These are phyloP conservation scores for Russula virescens DNA, from an alignment of 768 basidiomycete genomes.

Conservation along the genomic window DNA sequence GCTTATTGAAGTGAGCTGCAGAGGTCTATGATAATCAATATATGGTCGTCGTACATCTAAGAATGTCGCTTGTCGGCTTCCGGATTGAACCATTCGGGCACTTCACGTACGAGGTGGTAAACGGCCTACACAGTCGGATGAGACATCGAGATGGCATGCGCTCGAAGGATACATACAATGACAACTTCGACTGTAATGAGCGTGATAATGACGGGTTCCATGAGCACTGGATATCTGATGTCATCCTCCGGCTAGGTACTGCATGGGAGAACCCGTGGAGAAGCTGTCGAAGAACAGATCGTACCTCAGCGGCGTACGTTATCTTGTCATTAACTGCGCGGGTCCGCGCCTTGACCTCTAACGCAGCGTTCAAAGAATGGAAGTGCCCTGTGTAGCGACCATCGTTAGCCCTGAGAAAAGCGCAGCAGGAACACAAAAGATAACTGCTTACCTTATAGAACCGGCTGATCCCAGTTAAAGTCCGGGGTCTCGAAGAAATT, in stretches of 20 bases:
- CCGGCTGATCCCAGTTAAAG: slow-evolving; percentile 93
- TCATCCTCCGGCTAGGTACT: slow-evolving; percentile 10
- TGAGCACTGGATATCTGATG: slow-evolving; percentile 80
- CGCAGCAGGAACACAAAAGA: background rate
- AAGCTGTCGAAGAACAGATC: slow-evolving; percentile 76
- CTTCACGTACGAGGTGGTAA: slow-evolving; percentile 49
- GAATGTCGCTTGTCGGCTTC: background rate
- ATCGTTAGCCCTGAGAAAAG: background rate
- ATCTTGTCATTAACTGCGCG: slow-evolving; percentile 87
- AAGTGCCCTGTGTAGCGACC: slow-evolving; percentile 59
- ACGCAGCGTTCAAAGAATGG: slow-evolving; percentile 73
- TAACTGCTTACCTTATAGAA: slow-evolving; percentile 60
- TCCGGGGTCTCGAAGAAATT: slow-evolving; percentile 87
- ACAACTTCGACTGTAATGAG: slow-evolving; percentile 95
- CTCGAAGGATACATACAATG: slow-evolving; percentile 49
- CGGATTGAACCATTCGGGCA: slow-evolving; percentile 62
- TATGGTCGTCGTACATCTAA: background rate
- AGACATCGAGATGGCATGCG: background rate
- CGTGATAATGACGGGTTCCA: slow-evolving; percentile 93
- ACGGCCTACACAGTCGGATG: slow-evolving; percentile 45
- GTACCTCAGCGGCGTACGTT: slow-evolving; percentile 84
- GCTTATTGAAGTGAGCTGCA: background rate
- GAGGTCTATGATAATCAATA: background rate
- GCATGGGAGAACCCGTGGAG: slow-evolving; percentile 11
- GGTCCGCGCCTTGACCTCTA: slow-evolving; percentile 82